Evolutionary conservation across 192 early-diverging fungal species (phyloP).

Genomic region (Chytriomyces confervae): DNA sequence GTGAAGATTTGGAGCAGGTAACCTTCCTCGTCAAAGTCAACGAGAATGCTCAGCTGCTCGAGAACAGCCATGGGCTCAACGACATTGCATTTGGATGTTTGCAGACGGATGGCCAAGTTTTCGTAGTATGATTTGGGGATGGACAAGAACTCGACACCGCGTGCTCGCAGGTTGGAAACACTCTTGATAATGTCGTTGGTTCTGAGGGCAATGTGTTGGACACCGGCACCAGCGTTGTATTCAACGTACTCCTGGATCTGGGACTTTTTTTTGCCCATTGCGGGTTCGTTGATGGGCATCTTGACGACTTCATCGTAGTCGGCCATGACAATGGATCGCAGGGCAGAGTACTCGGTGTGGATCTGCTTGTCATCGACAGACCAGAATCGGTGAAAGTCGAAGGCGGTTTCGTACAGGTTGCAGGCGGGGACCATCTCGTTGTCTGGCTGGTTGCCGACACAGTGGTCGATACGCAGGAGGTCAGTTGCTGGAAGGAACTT

Average conservation of each 20-base stretch:
- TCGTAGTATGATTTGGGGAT: constrained; percentile 89
- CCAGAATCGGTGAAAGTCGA: constrained; percentile 99
- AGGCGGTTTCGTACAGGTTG: constrained; percentile 85
- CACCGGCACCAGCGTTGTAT: constrained; percentile 73
- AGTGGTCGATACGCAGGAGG: constrained; percentile 86
- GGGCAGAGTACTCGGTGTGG: constrained; percentile 93
- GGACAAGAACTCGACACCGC: constrained; percentile 88
- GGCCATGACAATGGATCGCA: constrained; percentile 96
- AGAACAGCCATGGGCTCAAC: constrained; percentile 83
- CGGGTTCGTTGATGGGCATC: constrained; percentile 99
- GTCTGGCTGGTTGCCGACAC: constrained; percentile 96
- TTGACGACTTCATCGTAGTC: constrained; percentile 90
- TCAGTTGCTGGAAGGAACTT: constrained; percentile 63
- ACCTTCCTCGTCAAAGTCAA: constrained; percentile 96
- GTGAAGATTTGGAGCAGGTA: constrained; percentile 93
- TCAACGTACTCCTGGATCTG: constrained; percentile 96
- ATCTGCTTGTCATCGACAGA: constrained; percentile 97
- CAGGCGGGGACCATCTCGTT: constrained; percentile 84
- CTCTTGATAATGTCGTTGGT: constrained; percentile 86
- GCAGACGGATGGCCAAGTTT: constrained; percentile 75
- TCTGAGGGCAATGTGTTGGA: constrained; percentile 91
- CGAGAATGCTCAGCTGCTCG: constrained; percentile 86
- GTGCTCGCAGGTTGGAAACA: constrained; percentile 78
- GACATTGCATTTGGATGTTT: constrained; percentile 73
- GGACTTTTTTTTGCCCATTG: constrained; percentile 88